Conservation (phyloP, 179 eudicot genomes). For the Beta corolliflora region DNA sequence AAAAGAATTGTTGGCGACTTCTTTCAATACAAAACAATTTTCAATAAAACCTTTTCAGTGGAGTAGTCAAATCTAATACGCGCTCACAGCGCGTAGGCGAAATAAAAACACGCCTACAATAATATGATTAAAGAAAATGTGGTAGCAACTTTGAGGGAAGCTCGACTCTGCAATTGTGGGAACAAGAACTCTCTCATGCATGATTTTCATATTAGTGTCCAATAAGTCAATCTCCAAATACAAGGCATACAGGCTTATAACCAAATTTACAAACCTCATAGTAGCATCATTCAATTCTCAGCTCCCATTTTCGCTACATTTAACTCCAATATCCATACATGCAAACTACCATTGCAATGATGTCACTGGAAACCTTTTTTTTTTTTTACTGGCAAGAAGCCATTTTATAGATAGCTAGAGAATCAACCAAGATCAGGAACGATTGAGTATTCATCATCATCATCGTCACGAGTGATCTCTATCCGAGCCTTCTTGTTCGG, state of each 20-base stretch:
- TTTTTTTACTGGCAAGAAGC: slow-evolving; percentile 6
- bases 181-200: not conserved
- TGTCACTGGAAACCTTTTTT: not conserved
- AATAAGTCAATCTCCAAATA: not conserved
- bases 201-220: not conserved
- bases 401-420: not conserved
- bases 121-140: too few species aligned
- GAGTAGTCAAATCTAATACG: too few species aligned
- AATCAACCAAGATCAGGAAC: slow-evolving; percentile 94
- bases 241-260: slow-evolving; percentile 4
- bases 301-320: slow-evolving; percentile 11
- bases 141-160: not conserved
- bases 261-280: slow-evolving; percentile 15
- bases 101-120: too few species aligned
- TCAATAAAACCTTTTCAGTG: too few species aligned
- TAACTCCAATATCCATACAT: not conserved
- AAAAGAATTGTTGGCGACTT: too few species aligned
- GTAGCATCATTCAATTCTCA: slow-evolving; percentile 9
- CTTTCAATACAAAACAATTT: too few species aligned
- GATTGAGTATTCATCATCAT: slow-evolving; percentile 73
- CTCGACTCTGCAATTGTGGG: not conserved
- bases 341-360: not conserved
- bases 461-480: slow-evolving; percentile 47
- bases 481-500: slow-evolving; percentile 73
- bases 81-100: too few species aligned